Evolutionary conservation across 306 rosid species (phyloP), one percentile per base, ranked within the genome.

Genomic region (Mimosa bimucronata): DNA sequence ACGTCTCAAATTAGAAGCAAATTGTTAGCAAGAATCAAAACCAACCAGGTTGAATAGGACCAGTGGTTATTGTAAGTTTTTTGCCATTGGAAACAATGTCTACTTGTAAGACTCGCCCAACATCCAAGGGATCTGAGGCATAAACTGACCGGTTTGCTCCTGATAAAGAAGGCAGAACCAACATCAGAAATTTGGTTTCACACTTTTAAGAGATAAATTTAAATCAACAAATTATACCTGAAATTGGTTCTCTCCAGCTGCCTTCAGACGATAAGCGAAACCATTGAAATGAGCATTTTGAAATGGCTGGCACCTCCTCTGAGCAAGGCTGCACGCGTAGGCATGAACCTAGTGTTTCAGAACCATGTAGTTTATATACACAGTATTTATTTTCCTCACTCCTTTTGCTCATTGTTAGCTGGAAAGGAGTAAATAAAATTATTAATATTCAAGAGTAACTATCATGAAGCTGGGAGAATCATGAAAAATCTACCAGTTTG

Each of bases 71-170:
- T 14, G 84, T 82, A 34, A 85, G 74, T 76, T 89, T 92, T 77
- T 84, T 89, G 73, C 94, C 98, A 80, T 88, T 82, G 23, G 88
- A 85, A 76, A 85, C 79, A 66, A 95, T 79, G 77, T 95, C 97
- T 31, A 88, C 95, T 89, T 91, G 95, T 50, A 95, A 86, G 84
- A 86, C 84, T 84, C 98, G 86, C 67, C 97, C 97, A 61, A 92
- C 98, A 83, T 95, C 98, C 38, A 89, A 82, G 18, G 98, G 98
- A 28, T 95, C 98, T 6, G 97, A 91, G 45, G 98, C 97, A 79
- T 92, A 95, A 31, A 79, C 61, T 44, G 90, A 83, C 80, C 83
- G 87, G 71, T 66, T 74, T 73, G 96, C 97, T 79, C 98, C 97
- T 95, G 88, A 85, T 74, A 80, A 75, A 40, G 41, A 64, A 76